phyloP scores from a whole-genome alignment of 441 rosid species.

The Populus hybrid region DNA sequence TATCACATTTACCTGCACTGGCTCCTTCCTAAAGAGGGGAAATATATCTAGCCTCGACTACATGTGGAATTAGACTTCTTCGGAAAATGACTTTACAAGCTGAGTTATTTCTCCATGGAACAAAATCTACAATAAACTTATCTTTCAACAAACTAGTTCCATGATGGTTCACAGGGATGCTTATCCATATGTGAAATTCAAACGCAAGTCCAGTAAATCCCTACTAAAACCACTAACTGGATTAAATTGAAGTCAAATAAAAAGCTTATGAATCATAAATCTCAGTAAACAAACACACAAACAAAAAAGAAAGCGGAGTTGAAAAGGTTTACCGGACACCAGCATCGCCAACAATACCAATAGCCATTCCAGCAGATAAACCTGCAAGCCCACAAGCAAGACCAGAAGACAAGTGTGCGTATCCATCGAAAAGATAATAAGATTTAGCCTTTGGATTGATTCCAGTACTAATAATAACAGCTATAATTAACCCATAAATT shows the following conservation, averaged over 20 bases:
- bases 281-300: background rate
- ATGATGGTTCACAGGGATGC: background rate
- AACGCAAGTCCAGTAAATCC: background rate
- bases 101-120: background rate
- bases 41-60: background rate
- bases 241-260: background rate
- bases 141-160: background rate
- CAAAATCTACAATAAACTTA: background rate
- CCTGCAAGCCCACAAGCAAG: constrained; percentile 62
- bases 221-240: background rate
- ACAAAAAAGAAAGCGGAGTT: background rate
- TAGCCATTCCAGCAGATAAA: constrained; percentile 83
- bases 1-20: background rate
- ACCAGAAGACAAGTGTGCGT: constrained; percentile 49
- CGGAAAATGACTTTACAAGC: background rate
- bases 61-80: background rate
- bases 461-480: constrained; percentile 75
- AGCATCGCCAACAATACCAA: constrained; percentile 73
- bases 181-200: background rate
- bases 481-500: constrained; percentile 77
- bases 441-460: constrained; percentile 60
- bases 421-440: constrained; percentile 26
- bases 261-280: background rate
- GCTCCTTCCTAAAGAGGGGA: background rate
- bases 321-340: constrained; percentile 63